Evolutionary conservation across 2,329 filamentous ascomycete genomes (phyloP).

Genomic region (Furcasterigmium furcatum): DNA sequence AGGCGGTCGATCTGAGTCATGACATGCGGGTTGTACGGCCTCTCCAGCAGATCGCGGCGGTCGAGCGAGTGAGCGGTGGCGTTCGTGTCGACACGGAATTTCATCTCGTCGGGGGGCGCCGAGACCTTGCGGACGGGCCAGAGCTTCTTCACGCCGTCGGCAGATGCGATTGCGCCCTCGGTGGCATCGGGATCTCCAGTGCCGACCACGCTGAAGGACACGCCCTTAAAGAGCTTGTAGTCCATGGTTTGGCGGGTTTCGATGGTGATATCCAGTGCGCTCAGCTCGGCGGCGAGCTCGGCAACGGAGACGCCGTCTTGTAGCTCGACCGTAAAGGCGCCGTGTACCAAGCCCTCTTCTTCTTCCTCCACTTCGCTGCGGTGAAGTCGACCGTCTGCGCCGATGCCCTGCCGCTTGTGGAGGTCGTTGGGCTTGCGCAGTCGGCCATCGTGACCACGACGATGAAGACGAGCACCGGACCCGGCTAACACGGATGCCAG

Average conservation of each 20-base stretch:
- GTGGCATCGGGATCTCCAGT: slow-evolving; percentile 15
- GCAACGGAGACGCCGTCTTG: slow-evolving; percentile 6
- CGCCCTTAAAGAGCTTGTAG: slow-evolving; percentile 18
- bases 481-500: too few species aligned
- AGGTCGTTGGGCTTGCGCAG: too few species aligned
- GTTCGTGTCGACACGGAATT: background rate
- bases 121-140: slow-evolving; percentile 21
- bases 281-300: slow-evolving; percentile 13
- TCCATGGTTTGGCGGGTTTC: slow-evolving; percentile 16
- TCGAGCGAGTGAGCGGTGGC: too few species aligned
- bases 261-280: slow-evolving; percentile 9
- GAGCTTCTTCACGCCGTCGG: slow-evolving; percentile 19
- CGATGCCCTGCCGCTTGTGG: too few species aligned
- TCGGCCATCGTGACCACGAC: too few species aligned
- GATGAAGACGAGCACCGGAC: too few species aligned
- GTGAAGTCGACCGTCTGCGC: too few species aligned
- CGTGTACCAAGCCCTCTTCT: slow-evolving; percentile 7
- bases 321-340: slow-evolving; percentile 21
- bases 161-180: slow-evolving; percentile 16
- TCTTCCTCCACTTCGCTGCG: too few species aligned
- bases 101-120: background rate
- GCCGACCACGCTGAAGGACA: slow-evolving; percentile 16
- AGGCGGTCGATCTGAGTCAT: slow-evolving; percentile 33
- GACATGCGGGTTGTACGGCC: slow-evolving; percentile 15
- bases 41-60: too few species aligned